These are phyloP conservation scores for Candida frijolesensis DNA, from an alignment of 1,139 yeast species.

Conservation along the genomic window DNA sequence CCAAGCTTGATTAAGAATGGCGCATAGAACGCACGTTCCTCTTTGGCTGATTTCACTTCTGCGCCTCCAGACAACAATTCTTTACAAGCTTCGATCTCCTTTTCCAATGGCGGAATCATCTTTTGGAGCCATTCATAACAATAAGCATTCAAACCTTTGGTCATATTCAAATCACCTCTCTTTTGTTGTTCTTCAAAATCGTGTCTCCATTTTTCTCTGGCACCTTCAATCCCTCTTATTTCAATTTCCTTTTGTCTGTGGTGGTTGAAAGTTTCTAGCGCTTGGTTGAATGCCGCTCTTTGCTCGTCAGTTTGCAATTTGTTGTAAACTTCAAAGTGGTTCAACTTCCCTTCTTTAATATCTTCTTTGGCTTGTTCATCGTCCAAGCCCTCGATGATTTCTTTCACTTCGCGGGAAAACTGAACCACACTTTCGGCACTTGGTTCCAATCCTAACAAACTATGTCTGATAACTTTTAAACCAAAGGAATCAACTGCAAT, in stretches of 20 bases:
- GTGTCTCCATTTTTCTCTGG: constrained; percentile 85
- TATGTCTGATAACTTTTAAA: constrained; percentile 76
- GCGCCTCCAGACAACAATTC: constrained; percentile 27
- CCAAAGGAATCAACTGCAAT: constrained; percentile 78
- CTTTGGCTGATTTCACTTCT: constrained; percentile 23
- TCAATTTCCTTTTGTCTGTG: constrained; percentile 79
- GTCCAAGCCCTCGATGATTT: constrained; percentile 40
- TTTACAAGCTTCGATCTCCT: constrained; percentile 58
- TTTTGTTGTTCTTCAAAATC: constrained; percentile 72
- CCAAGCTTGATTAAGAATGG: constrained; percentile 74
- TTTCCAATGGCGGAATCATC: constrained; percentile 67
- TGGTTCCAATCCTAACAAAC: constrained; percentile 63
- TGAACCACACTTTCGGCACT: constrained; percentile 7
- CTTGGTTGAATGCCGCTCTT: constrained; percentile 57
- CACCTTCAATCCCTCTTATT: constrained; percentile 78
- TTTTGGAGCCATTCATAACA: constrained; percentile 79
- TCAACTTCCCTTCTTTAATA: constrained; percentile 21
- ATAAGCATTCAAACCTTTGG: constrained; percentile 66
- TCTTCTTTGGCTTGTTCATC: constrained; percentile 18
- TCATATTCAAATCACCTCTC: constrained; percentile 60
- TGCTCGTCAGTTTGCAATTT: constrained; percentile 54
- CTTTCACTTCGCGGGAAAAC: constrained; percentile 27
- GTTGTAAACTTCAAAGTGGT: constrained; percentile 68
- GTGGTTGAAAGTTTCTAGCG: constrained; percentile 68
- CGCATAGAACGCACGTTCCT: constrained; percentile 67